Percentiles rank a stretch among this genome's conserved stretches.
These are phyloP conservation scores for Colletotrichum sublineola DNA, from an alignment of 2,329 filamentous ascomycete genomes.

Conservation along the genomic window DNA sequence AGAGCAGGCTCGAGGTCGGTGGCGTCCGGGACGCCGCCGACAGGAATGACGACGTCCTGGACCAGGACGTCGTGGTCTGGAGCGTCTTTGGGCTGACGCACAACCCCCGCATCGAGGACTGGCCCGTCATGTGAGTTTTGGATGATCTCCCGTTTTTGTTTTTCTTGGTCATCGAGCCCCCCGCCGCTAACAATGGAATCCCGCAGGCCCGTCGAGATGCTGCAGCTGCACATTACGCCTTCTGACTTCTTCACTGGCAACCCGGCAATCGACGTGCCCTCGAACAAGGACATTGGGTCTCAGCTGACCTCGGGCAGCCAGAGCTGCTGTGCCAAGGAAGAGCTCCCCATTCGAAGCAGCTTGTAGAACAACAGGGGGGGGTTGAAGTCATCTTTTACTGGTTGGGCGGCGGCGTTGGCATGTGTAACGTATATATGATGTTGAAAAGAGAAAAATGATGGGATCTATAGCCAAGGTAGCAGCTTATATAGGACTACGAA, in stretches of 20 bases:
- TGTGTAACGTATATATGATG: background rate
- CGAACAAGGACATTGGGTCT: constrained; percentile 47
- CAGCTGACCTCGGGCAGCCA: constrained; percentile 34
- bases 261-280: constrained; percentile 61
- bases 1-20: constrained; percentile 50
- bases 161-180: too few species aligned
- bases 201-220: constrained; percentile 65
- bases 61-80: constrained; percentile 63
- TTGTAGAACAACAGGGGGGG: background rate
- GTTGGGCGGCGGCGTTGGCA: background rate
- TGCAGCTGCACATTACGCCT: constrained; percentile 60
- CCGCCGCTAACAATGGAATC: background rate
- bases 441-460: background rate
- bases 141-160: too few species aligned
- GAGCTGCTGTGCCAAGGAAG: constrained; percentile 22
- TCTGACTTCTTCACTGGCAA: constrained; percentile 64
- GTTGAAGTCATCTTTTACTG: background rate
- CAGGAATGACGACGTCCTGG: constrained; percentile 61
- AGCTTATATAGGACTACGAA: too few species aligned
- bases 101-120: constrained; percentile 69
- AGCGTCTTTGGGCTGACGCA: constrained; percentile 66
- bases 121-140: constrained; percentile 67
- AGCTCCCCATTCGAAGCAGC: constrained; percentile 23
- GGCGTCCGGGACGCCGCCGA: constrained; percentile 45
- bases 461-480: too few species aligned